Percentiles rank a stretch among this genome's conserved stretches.
Evolutionary conservation across 345 rosid genomes (phyloP).

Genomic region (Hibiscus syriacus): DNA sequence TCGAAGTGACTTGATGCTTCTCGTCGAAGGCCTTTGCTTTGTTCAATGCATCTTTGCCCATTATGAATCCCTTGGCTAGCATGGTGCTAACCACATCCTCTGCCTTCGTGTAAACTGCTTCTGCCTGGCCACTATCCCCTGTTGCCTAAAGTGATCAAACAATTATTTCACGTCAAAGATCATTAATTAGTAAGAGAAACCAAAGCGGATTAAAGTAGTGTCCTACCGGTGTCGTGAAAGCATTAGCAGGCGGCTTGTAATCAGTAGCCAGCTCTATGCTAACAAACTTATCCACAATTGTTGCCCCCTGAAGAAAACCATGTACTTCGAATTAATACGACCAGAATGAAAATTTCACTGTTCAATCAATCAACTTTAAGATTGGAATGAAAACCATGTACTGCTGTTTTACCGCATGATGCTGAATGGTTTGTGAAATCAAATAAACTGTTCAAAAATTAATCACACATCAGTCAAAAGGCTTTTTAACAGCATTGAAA

Average conservation of each 20-base stretch:
- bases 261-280: slow-evolving; percentile 57
- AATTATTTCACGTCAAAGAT: background rate
- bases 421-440: background rate
- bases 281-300: slow-evolving; percentile 76
- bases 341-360: background rate
- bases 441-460: background rate
- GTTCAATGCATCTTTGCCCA: slow-evolving; percentile 79
- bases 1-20: slow-evolving; percentile 66
- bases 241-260: slow-evolving; percentile 48
- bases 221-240: slow-evolving; percentile 36
- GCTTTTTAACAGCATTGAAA: background rate
- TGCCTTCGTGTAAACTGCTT: slow-evolving; percentile 59
- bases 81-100: slow-evolving; percentile 90
- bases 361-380: background rate
- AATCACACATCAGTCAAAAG: background rate
- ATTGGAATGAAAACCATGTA: no score
- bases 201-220: slow-evolving; percentile 1
- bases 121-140: slow-evolving; percentile 29
- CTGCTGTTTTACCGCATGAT: background rate
- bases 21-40: slow-evolving; percentile 84
- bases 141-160: slow-evolving; percentile 29
- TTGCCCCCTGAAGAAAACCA: slow-evolving; percentile 54
- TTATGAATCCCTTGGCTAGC: slow-evolving; percentile 81
- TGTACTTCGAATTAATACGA: background rate
- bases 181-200: background rate